Base-by-base conservation (phyloP, 495 filamentous ascomycete genomes). In the Podospora pseudopauciseta region DNA sequence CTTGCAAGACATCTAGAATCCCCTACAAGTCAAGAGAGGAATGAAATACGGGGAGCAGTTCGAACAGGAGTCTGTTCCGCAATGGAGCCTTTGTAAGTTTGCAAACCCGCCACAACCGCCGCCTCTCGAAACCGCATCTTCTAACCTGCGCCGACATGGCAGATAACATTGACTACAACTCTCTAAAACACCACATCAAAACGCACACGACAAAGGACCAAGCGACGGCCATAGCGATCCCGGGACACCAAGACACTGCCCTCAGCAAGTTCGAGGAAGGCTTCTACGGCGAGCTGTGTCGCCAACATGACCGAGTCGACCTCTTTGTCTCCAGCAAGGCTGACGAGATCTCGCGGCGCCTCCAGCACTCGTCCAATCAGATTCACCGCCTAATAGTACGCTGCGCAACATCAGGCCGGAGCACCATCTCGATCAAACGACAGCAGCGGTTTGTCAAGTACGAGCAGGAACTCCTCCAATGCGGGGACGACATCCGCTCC, bases 41-140 rank as follows among this genome's bases (percentile, higher is more conserved):
- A 91, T 90, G 88, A 90, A 91, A 81, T 91, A 87, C 84, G 89
- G 89, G 11, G 82, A 89, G 64, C 87, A 85, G 59, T 82, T 91
- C 87, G 94, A 92, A 80, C 92, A 88, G n/a, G 91, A 96, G 71
- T 80, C 77, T 30, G 89, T 92, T 30, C 93, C 93, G 0, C 92
- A 94, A 78, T 97, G 93, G 93, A 87, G 94, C 74, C 88, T 96
- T 84, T 81, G 88, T 80, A 84, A 85, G 78, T 82, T 88, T 13
- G 16, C 5, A 32, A 19, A 4, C 61, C 55, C 19, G 5, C 28
- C 44, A 26, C 56, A 28, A 28, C 19, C 15, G 19, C 27, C 16
- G 30, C 20, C 16, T 39, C 54, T 27, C 13, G 15, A 26, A 4
- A 58, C n/a, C 16, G 15, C 18, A 13, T 5, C 5, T 2, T 23